Conservation (phyloP, 768 basidiomycete genomes). For the Albatrellus ellisii region DNA sequence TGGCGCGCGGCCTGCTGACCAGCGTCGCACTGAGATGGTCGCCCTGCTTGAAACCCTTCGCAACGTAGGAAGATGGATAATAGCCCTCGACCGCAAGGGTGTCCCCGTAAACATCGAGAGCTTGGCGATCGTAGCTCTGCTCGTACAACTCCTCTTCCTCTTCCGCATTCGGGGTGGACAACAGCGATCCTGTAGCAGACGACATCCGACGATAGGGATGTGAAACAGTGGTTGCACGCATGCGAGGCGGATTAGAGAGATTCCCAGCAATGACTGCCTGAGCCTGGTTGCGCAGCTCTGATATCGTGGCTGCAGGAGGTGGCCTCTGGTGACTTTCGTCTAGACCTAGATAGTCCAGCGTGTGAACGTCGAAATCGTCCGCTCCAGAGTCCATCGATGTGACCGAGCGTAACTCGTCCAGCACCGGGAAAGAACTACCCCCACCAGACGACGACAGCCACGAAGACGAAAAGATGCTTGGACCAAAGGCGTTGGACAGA, state of each 20-base stretch:
- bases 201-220: constrained; percentile 74
- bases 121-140: constrained; percentile 44
- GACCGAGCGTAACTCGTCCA: constrained; percentile 75
- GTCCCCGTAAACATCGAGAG: constrained; percentile 47
- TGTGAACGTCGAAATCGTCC: constrained; percentile 88
- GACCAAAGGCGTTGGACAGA: constrained; percentile 73
- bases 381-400: constrained; percentile 66
- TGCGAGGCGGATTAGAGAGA: constrained; percentile 63
- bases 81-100: constrained; percentile 47
- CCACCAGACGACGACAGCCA: constrained; percentile 64
- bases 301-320: constrained; percentile 78
- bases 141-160: constrained; percentile 71
- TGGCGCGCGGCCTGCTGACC: constrained; percentile 56
- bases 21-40: constrained; percentile 11
- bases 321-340: constrained; percentile 56
- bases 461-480: constrained; percentile 80
- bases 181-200: constrained; percentile 42
- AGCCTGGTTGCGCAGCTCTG: constrained; percentile 80
- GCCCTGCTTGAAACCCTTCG: constrained; percentile 7
- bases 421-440: constrained; percentile 40
- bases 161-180: constrained; percentile 47
- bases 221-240: constrained; percentile 86
- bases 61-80: constrained; percentile 23
- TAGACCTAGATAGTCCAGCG: constrained; percentile 91
- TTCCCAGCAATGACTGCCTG: constrained; percentile 84